A percentile compares a stretch with the other conserved stretches of the same genome.
Evolutionary conservation across 768 basidiomycete species (phyloP).

Genomic region (Tulasnella sp.): DNA sequence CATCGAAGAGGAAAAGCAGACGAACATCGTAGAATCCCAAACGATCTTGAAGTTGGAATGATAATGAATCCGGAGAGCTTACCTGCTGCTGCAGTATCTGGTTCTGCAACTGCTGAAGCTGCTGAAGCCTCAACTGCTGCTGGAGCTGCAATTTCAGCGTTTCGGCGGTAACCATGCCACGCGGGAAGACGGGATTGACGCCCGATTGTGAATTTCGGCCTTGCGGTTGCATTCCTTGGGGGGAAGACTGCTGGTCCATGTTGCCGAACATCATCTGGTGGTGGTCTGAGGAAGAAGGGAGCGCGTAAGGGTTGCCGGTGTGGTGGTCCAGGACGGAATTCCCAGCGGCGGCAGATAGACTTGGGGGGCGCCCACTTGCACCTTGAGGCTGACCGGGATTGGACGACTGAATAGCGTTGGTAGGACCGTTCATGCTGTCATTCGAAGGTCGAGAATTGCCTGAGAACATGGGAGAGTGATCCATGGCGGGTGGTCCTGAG

Average conservation of each 20-base stretch:
- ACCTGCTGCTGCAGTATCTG: slow-evolving; percentile 90
- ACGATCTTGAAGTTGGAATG: neutral
- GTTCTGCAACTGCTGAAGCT: slow-evolving; percentile 68
- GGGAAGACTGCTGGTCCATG: neutral
- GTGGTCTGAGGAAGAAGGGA: neutral
- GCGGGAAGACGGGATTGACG: slow-evolving; percentile 3
- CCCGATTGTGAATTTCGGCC: neutral
- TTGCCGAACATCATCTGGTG: neutral
- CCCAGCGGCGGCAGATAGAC: neutral
- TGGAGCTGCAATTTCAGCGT: slow-evolving; percentile 26
- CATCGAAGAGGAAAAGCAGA: neutral
- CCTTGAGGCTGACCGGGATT: neutral
- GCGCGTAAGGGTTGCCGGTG: neutral
- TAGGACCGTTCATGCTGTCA: neutral
- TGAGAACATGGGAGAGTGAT: neutral
- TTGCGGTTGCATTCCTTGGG: neutral
- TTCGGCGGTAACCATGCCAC: slow-evolving; percentile 12
- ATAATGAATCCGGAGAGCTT: slow-evolving; percentile 23
- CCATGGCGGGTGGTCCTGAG: neutral
- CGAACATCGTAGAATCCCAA: neutral
- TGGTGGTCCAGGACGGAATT: slow-evolving; percentile 2
- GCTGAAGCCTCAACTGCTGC: slow-evolving; percentile 64
- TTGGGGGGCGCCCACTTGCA: neutral
- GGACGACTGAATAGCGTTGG: slow-evolving; percentile 6
- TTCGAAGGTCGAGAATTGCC: neutral